A percentile compares a stretch with the other conserved stretches of the same genome.
Evolutionary conservation across 129 eudicot species (phyloP).

Genomic region (Tagetes patula): DNA sequence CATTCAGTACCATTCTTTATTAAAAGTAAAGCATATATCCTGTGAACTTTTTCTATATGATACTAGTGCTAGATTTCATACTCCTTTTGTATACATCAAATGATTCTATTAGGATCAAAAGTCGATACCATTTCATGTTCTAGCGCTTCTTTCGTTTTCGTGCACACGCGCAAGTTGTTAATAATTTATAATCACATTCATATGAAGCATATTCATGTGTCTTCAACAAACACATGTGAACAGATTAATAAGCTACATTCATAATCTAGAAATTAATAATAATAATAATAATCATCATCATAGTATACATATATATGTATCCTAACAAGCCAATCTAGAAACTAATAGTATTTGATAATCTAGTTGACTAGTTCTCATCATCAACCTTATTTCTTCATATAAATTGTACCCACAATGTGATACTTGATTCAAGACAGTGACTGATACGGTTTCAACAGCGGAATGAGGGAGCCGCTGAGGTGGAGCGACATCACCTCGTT

Average conservation of each 20-base stretch:
- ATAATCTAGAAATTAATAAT: slow-evolving; percentile 32
- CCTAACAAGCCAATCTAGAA: slow-evolving; percentile 1
- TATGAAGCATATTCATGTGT: slow-evolving; percentile 26
- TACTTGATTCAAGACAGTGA: slow-evolving; percentile 26
- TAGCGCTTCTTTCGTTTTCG: neutral
- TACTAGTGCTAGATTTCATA: slow-evolving; percentile 11
- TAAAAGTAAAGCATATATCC: slow-evolving; percentile 17
- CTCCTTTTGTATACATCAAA: slow-evolving; percentile 13
- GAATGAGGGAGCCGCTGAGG: slow-evolving; percentile 72
- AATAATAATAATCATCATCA: neutral
- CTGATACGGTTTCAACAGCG: slow-evolving; percentile 59
- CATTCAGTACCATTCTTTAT: slow-evolving; percentile 37
- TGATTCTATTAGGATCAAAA: slow-evolving; percentile 14
- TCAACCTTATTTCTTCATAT: slow-evolving; percentile 43
- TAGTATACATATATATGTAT: no score
- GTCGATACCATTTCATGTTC: neutral
- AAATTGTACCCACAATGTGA: slow-evolving; percentile 10
- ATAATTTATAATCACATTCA: slow-evolving; percentile 34
- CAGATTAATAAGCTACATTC: slow-evolving; percentile 30
- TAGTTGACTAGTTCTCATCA: slow-evolving; percentile 13
- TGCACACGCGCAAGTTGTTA: slow-evolving; percentile 2
- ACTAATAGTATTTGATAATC: slow-evolving; percentile 7
- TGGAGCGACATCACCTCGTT: slow-evolving; percentile 75
- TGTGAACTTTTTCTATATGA: slow-evolving; percentile 7
- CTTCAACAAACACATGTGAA: slow-evolving; percentile 25